Percentiles rank a stretch among this genome's conserved stretches.
Conservation (phyloP, 805 yeast species). For the Lipomyces kockii region DNA sequence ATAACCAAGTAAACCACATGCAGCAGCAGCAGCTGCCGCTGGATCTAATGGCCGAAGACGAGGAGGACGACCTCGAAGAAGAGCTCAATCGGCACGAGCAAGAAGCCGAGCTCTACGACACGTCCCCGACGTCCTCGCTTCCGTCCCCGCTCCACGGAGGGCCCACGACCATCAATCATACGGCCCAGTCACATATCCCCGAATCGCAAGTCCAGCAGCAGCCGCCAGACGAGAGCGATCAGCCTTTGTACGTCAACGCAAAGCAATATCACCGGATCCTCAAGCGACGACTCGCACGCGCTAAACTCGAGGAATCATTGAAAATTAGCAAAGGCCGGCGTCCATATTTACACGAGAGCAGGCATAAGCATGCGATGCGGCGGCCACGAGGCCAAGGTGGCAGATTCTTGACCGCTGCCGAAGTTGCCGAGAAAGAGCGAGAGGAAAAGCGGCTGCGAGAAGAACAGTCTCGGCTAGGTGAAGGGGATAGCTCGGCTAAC, state of each 20-base stretch:
- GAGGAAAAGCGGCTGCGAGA: constrained; percentile 38
- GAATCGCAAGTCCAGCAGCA: constrained; percentile 14
- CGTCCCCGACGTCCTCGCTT: constrained; percentile 26
- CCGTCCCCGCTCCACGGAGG: constrained; percentile 20
- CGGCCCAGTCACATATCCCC: not conserved
- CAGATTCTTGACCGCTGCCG: constrained; percentile 91
- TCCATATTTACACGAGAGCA: constrained; percentile 93
- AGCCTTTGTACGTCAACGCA: constrained; percentile 96
- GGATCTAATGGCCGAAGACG: constrained; percentile 23
- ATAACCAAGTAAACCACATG: constrained; percentile 8
- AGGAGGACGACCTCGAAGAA: constrained; percentile 28
- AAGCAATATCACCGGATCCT: constrained; percentile 95
- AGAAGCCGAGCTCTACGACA: constrained; percentile 20
- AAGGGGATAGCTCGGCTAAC: not conserved
- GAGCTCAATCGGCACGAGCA: constrained; percentile 12
- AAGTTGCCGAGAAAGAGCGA: constrained; percentile 62
- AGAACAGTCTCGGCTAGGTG: not conserved
- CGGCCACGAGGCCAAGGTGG: constrained; percentile 99
- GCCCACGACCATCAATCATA: not conserved
- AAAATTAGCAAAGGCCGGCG: constrained; percentile 67
- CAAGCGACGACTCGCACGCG: constrained; percentile 91
- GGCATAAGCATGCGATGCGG: constrained; percentile 99
- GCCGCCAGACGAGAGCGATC: constrained; percentile 54
- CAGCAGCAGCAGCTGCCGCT: constrained; percentile 18
- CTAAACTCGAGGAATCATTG: constrained; percentile 84